Base-by-base conservation (phyloP, 2,329 filamentous ascomycete species). In the Pyrenochaeta sp. region DNA sequence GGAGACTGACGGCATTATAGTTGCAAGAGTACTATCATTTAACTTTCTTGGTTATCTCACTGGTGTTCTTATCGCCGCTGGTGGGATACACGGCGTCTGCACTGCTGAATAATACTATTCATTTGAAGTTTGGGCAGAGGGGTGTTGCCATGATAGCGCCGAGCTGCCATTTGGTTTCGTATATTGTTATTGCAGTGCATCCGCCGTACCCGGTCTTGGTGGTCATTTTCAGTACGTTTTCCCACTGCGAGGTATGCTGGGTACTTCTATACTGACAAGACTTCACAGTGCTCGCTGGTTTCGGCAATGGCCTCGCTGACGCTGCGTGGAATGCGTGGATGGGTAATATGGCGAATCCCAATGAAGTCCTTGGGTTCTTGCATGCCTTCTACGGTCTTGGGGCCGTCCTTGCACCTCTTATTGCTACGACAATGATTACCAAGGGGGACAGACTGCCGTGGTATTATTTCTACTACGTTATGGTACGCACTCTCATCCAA, bases 401-500 rank as follows among this genome's bases (percentile, higher is more conserved):
- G 0, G 89, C 85, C 1, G 85, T 86, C 0, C 73, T 90, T 9
- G 77, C 80, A 3, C 89, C 88, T 0, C 68, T 92, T 6, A 78
- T 90, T 46, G 87, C 88, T 1, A 90, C 89, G 0, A 80, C 81
- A 4, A 84, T 93, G 81, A 81, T 92, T 23, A 84, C 85, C 0
- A 83, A 83, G 52, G 82, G 73, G 0, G 55, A 73, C 3, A 49
- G 43, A 19, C 62, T 86, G 36, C 74, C 75, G 0, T 94, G 89
- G 89, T 90, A 86, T 58, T 76, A 76, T 8, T 92, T 87, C 68
- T 93, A 89, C 69, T 90, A 90, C 62, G 72, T 90, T 42, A 88
- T 91, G 84, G 83, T 87, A 60, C 50, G 78, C 63, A 17, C 9
- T 10, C 11, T 19, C 35, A 27, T 31, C 15, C 35, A 14, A n/a